phyloP scores from a whole-genome alignment of 1,284 basidiomycete species.

The Amylostereum areolatum region DNA sequence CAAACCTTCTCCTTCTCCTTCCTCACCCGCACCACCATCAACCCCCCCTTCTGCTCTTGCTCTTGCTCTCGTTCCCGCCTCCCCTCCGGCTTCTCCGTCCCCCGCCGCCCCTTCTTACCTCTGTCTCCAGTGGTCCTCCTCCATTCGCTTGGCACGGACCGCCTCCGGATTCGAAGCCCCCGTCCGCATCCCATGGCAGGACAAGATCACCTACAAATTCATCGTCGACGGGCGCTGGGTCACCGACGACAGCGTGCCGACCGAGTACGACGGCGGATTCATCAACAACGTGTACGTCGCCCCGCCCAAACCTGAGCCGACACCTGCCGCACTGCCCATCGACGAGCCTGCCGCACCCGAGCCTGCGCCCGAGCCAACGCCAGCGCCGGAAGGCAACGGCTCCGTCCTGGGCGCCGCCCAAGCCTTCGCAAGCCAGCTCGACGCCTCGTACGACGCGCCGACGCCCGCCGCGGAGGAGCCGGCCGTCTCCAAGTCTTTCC shows the following conservation, averaged over 20 bases:
- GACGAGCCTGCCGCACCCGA: conserved; percentile 9
- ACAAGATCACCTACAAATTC: conserved; percentile 69
- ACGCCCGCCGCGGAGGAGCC: conserved; percentile 2
- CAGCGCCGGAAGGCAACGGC: conserved; percentile 3
- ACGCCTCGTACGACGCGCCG: conserved; percentile 3
- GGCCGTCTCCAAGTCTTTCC: neutral
- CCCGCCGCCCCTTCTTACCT: conserved; percentile 5
- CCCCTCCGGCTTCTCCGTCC: neutral
- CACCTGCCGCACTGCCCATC: conserved; percentile 9
- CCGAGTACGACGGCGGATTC: conserved; percentile 61
- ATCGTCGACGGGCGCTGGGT: conserved; percentile 72
- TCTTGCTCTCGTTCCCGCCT: conserved; percentile 1
- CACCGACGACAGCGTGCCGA: conserved; percentile 48
- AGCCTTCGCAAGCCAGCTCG: conserved; percentile 1
- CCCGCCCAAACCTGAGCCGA: conserved; percentile 40
- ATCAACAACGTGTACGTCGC: conserved; percentile 69
- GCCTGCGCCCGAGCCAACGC: conserved; percentile 3
- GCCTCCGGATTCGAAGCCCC: conserved; percentile 51
- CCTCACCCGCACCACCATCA: no score
- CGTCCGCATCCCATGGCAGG: conserved; percentile 55
- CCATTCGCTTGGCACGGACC: conserved; percentile 47
- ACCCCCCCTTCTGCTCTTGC: conserved; percentile 1
- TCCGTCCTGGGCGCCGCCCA: conserved; percentile 3
- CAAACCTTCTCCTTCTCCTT: no score
- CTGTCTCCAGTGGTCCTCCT: conserved; percentile 55